phyloP scores from a whole-genome alignment of 169 alveolate genomes.

The Plasmodium falciparum region DNA sequence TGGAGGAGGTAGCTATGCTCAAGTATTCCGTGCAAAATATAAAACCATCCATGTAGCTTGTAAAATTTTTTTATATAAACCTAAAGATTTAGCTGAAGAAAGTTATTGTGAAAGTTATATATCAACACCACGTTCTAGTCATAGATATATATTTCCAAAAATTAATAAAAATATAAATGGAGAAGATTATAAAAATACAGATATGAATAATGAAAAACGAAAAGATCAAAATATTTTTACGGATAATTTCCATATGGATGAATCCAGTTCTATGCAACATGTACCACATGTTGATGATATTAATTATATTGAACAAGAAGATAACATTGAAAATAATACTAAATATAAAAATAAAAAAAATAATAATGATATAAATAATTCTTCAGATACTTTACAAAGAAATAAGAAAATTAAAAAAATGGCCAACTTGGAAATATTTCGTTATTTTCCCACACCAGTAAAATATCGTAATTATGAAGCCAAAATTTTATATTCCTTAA shows the following conservation, averaged over 20 bases:
- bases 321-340: neutral
- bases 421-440: constrained; percentile 73
- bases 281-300: neutral
- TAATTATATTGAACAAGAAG: neutral
- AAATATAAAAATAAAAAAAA: neutral
- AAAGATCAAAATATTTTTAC: neutral
- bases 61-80: constrained; percentile 68
- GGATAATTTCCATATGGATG: neutral
- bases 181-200: neutral
- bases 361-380: neutral
- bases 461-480: constrained; percentile 82
- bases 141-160: constrained; percentile 43
- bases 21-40: constrained; percentile 62
- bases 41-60: constrained; percentile 75
- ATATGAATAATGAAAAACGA: neutral
- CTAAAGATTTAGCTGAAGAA: constrained; percentile 48
- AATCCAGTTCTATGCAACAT: neutral
- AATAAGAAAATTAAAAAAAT: constrained; percentile 72
- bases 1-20: constrained; percentile 77
- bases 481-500: constrained; percentile 71
- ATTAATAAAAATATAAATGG: constrained; percentile 12
- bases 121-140: constrained; percentile 72
- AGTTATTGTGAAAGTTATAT: constrained; percentile 74
- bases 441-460: constrained; percentile 81
- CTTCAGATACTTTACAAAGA: constrained; percentile 66